Conservation (phyloP, 2,329 filamentous ascomycete species). For the Ophiosphaerella narmari region DNA sequence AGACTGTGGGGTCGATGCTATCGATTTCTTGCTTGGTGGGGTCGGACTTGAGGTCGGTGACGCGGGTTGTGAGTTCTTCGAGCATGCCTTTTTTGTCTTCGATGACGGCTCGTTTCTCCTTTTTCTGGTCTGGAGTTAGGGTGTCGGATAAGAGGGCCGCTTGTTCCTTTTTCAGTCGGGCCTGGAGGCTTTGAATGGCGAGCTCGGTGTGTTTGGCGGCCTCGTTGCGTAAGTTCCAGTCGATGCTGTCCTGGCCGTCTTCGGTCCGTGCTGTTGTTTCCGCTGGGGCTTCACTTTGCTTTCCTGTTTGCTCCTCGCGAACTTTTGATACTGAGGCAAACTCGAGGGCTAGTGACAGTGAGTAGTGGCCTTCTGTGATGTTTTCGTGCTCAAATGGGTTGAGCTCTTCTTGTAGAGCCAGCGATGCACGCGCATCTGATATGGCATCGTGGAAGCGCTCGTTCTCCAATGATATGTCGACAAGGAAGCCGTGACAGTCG, state of each 20-base stretch:
- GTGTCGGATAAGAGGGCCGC: conserved; percentile 59
- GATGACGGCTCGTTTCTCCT: conserved; percentile 65
- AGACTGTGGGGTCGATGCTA: conserved; percentile 51
- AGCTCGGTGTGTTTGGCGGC: conserved; percentile 72
- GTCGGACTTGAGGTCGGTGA: conserved; percentile 70
- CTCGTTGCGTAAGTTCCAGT: conserved; percentile 72
- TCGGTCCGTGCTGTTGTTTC: conserved; percentile 39
- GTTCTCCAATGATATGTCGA: conserved; percentile 96
- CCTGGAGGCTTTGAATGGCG: conserved; percentile 73
- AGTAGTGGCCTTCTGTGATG: conserved; percentile 93
- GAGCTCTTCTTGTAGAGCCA: conserved; percentile 78
- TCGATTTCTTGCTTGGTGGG: conserved; percentile 50
- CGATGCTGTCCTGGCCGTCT: conserved; percentile 58
- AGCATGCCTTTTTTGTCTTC: conserved; percentile 78
- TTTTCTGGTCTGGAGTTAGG: conserved; percentile 62
- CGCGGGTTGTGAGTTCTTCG: conserved; percentile 68
- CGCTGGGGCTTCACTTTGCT: conserved; percentile 39
- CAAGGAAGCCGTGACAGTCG: conserved; percentile 90
- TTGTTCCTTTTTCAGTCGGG: conserved; percentile 72
- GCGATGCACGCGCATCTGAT: conserved; percentile 75
- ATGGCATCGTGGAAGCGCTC: conserved; percentile 91
- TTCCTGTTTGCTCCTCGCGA: conserved; percentile 55
- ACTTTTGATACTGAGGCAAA: conserved; percentile 80
- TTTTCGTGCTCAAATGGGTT: conserved; percentile 81
- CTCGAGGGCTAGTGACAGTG: conserved; percentile 91